These are phyloP conservation scores for Raphanus hybrid DNA, from an alignment of 441 rosid genomes.

Conservation along the genomic window DNA sequence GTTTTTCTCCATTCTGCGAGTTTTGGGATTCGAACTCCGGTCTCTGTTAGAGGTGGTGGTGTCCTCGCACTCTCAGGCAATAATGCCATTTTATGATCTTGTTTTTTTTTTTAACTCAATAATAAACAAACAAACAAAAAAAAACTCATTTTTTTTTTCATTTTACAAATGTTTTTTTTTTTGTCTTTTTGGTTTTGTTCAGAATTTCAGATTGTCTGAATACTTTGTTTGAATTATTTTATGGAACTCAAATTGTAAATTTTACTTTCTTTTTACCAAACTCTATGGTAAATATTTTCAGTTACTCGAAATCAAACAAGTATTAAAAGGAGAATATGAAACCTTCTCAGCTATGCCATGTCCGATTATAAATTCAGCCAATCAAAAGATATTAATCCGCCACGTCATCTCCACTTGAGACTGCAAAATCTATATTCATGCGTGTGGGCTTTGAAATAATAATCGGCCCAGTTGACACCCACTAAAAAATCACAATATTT, in stretches of 20 bases:
- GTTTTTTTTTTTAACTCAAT: neutral
- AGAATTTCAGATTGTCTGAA: slow-evolving; percentile 15
- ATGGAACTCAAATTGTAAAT: slow-evolving; percentile 8
- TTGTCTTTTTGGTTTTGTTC: neutral
- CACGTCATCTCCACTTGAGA: too few relatives aligned
- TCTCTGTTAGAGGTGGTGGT: slow-evolving; percentile 67
- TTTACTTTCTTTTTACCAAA: neutral
- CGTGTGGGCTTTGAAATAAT: too few relatives aligned
- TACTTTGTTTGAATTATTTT: slow-evolving; percentile 6
- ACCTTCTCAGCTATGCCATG: too few relatives aligned
- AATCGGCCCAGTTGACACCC: too few relatives aligned
- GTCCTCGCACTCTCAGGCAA: slow-evolving; percentile 33
- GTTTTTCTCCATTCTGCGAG: slow-evolving; percentile 68
- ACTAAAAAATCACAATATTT: too few relatives aligned
- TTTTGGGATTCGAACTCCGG: slow-evolving; percentile 51
- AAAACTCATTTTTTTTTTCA: neutral
- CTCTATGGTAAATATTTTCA: neutral
- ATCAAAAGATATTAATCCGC: too few relatives aligned
- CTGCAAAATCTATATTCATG: too few relatives aligned
- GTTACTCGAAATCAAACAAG: too few relatives aligned
- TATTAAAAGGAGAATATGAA: too few relatives aligned
- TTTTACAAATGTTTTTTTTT: slow-evolving; percentile 2
- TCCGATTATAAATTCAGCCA: too few relatives aligned
- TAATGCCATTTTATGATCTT: slow-evolving; percentile 37
- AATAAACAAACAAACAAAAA: neutral